These are phyloP conservation scores for Auricularia auricula-judae DNA, from an alignment of 768 basidiomycete species.

Conservation along the genomic window DNA sequence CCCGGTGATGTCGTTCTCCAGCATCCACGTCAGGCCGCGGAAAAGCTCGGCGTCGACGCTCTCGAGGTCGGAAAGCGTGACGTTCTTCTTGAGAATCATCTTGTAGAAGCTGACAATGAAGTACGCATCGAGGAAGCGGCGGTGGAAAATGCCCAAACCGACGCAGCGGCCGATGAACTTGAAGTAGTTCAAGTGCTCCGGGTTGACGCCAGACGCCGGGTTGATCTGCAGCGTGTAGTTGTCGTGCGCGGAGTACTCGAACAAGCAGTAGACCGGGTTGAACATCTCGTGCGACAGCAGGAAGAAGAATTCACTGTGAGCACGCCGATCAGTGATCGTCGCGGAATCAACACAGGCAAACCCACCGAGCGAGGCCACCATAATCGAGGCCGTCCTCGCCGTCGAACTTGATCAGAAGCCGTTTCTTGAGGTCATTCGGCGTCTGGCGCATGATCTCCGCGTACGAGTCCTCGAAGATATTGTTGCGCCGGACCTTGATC, in stretches of 20 bases:
- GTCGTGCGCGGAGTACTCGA: conserved; percentile 99
- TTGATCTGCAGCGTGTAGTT: conserved; percentile 99
- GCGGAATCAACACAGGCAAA: conserved; percentile 5
- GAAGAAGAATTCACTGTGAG: conserved; percentile 95
- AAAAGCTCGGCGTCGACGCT: conserved; percentile 93
- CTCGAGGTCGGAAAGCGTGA: conserved; percentile 86
- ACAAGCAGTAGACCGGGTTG: conserved; percentile 99
- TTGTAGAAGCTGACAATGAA: conserved; percentile 99
- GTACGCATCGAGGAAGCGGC: conserved; percentile 97
- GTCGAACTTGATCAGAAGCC: conserved; percentile 99
- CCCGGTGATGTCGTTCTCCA: conserved; percentile 99
- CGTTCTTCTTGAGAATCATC: conserved; percentile 98
- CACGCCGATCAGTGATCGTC: not conserved
- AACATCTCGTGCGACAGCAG: conserved; percentile 99
- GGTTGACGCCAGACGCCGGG: conserved; percentile 95
- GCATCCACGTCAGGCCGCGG: conserved; percentile 97
- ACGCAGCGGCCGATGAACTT: conserved; percentile 97
- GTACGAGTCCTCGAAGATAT: conserved; percentile 99
- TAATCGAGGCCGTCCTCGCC: conserved; percentile 99
- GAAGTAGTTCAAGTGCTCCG: conserved; percentile 99
- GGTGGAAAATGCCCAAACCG: conserved; percentile 96
- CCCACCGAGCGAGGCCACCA: conserved; percentile 89
- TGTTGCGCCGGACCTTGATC: conserved; percentile 94
- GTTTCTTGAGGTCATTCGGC: conserved; percentile 95
- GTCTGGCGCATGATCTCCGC: conserved; percentile 99